phyloP scores from a whole-genome alignment of 179 eudicot species.

The Silene noctiflora region DNA sequence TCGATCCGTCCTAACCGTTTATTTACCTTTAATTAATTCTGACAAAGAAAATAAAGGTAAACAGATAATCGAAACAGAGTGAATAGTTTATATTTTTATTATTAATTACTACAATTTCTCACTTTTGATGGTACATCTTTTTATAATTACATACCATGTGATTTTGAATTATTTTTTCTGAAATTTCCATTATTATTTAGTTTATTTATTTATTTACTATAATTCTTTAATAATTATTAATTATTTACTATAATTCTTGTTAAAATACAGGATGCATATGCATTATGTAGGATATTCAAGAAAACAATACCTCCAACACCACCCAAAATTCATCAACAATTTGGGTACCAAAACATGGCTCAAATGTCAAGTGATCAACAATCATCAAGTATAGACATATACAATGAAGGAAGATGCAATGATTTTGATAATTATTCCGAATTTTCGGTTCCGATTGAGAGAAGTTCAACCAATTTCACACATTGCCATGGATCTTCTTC shows the following conservation, averaged over 20 bases:
- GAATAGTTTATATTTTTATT: too few relatives aligned
- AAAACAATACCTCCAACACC: slow-evolving; percentile 33
- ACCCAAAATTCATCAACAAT: slow-evolving; percentile 20
- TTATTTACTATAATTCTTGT: neutral
- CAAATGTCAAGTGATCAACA: slow-evolving; percentile 51
- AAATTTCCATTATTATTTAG: too few relatives aligned
- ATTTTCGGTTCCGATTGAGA: slow-evolving; percentile 34
- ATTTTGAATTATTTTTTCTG: too few relatives aligned
- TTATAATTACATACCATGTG: too few relatives aligned
- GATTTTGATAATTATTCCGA: slow-evolving; percentile 39
- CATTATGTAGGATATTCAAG: slow-evolving; percentile 85
- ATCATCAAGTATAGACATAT: slow-evolving; percentile 47
- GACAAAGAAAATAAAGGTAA: too few relatives aligned
- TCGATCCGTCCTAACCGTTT: too few relatives aligned
- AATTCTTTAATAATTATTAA: too few relatives aligned
- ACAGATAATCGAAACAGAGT: too few relatives aligned
- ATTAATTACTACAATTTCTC: too few relatives aligned
- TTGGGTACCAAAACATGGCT: slow-evolving; percentile 25
- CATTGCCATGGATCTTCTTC: slow-evolving; percentile 28
- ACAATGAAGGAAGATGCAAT: slow-evolving; percentile 50
- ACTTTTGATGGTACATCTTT: too few relatives aligned
- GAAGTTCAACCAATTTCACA: slow-evolving; percentile 24
- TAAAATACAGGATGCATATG: slow-evolving; percentile 64
- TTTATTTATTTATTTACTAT: too few relatives aligned
- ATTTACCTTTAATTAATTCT: too few relatives aligned